Base-by-base conservation (phyloP, 768 basidiomycete genomes). In the Udeniomyces megalosporus region DNA sequence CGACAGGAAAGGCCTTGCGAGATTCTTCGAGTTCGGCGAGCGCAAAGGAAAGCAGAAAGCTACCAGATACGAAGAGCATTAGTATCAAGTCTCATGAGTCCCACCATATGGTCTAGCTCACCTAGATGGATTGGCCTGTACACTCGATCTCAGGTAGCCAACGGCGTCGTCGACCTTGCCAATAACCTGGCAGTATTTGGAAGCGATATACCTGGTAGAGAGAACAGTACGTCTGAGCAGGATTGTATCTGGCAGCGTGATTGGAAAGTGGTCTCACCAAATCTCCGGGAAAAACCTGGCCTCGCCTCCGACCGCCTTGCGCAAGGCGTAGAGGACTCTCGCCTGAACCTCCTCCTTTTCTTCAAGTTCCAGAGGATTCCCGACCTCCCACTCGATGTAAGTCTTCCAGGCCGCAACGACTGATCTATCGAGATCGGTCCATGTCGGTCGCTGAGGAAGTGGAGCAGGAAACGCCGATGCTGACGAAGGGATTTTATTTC, bases 261-360 rank as follows among this genome's bases (percentile, higher is more conserved):
- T 11, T 29, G 28, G 35, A 45, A 26, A 20, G 29, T 10, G 32
- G 51, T 28, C 52, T 45, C 28, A 38, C 95, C 93, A 96, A 60
- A 96, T 84, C 74, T 99, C 95, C 3, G 87, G 83, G 72, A 86
- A 95, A 75, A 87, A 97, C 47, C 93, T 78, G 88, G 96, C 88
- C 62, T 87, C 81, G 88, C 96, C 88, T 60, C 86, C 81, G 53
- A 95, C 77, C 11, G 90, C 91, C 74, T 93, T 90, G 66, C 84
- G 80, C 71, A 95, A 89, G 22, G 88, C 86, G 49, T 83, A 82
- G 69, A 83, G 82, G 12, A 97, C 78, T 28, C 95, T 79, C 5
- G 77, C 78, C 52, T 83, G 77, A 44, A 95, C 73, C 8, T 79
- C 78, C 1, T 77, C 74, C 64, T 80, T 79, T 68, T 93, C 89